These are phyloP conservation scores for Teunomyces barrocoloradensis DNA, from an alignment of 805 yeast genomes.

Conservation along the genomic window DNA sequence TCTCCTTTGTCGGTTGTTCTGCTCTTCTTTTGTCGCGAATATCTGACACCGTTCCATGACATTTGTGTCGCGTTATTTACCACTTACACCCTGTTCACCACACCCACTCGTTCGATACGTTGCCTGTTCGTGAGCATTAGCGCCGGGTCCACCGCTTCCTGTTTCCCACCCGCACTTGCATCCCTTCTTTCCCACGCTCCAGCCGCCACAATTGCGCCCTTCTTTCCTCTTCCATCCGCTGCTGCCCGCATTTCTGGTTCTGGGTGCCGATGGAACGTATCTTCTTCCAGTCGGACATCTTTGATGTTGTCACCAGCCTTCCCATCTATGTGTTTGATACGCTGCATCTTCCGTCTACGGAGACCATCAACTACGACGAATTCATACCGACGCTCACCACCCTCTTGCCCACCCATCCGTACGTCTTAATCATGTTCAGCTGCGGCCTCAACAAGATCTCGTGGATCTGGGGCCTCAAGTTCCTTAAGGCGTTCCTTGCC, in stretches of 20 bases:
- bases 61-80: conserved; percentile 2
- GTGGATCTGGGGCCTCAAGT: conserved; percentile 69
- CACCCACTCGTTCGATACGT: not conserved
- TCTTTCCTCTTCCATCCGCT: too few relatives aligned
- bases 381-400: conserved; percentile 57
- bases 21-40: not conserved
- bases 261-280: conserved; percentile 33
- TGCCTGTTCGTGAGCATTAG: too few relatives aligned
- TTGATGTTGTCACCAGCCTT: conserved; percentile 63
- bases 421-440: conserved; percentile 72
- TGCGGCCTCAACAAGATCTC: conserved; percentile 69
- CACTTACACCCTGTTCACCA: conserved; percentile 1
- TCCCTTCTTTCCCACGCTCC: too few relatives aligned
- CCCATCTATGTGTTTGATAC: conserved; percentile 85
- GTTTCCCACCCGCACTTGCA: not conserved
- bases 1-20: too few relatives aligned
- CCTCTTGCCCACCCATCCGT: conserved; percentile 59
- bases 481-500: conserved; percentile 55
- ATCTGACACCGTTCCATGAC: not conserved
- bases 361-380: conserved; percentile 41
- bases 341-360: conserved; percentile 67
- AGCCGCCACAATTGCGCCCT: too few relatives aligned
- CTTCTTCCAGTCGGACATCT: conserved; percentile 57
- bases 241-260: not conserved
- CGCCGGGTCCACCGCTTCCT: too few relatives aligned